Percentiles rank a stretch among this genome's conserved stretches.
Conservation (phyloP, 2,329 filamentous ascomycete species). For the Beauveria rudraprayagi region DNA sequence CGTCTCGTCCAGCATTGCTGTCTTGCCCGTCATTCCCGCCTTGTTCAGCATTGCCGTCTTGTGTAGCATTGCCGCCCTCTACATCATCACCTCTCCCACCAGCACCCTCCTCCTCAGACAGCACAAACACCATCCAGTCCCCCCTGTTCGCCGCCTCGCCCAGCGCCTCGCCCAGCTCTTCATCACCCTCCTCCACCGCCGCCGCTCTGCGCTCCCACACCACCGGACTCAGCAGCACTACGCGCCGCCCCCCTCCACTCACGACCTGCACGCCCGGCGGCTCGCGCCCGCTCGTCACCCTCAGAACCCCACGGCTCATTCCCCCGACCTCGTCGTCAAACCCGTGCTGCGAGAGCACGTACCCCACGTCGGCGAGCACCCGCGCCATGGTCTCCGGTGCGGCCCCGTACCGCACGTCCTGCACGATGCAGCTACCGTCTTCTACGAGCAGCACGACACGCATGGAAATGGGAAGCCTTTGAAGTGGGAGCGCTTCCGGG, state of each 20-base stretch:
- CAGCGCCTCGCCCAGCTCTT: constrained; percentile 3
- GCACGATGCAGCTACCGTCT: neutral
- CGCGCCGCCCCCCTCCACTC: neutral
- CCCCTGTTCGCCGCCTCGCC: constrained; percentile 1
- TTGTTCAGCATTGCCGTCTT: too few relatives aligned
- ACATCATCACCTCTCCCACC: neutral
- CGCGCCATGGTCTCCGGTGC: neutral
- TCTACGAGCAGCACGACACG: neutral
- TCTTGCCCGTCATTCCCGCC: too few relatives aligned
- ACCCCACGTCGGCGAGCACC: neutral
- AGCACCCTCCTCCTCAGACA: neutral
- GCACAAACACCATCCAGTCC: constrained; percentile 9
- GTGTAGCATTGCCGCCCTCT: too few relatives aligned
- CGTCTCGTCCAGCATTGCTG: too few relatives aligned
- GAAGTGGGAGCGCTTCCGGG: neutral
- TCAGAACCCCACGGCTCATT: neutral
- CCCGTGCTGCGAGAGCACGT: constrained; percentile 2
- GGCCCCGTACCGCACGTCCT: constrained; percentile 2
- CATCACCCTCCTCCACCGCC: constrained; percentile 20
- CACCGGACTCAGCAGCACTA: constrained; percentile 16
- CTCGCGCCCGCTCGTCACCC: neutral
- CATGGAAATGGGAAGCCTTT: neutral
- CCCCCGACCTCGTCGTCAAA: neutral
- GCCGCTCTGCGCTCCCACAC: constrained; percentile 22
- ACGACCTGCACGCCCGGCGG: constrained; percentile 3